Conservation (phyloP, 495 filamentous ascomycete genomes). For the Durotheca rogersii region DNA sequence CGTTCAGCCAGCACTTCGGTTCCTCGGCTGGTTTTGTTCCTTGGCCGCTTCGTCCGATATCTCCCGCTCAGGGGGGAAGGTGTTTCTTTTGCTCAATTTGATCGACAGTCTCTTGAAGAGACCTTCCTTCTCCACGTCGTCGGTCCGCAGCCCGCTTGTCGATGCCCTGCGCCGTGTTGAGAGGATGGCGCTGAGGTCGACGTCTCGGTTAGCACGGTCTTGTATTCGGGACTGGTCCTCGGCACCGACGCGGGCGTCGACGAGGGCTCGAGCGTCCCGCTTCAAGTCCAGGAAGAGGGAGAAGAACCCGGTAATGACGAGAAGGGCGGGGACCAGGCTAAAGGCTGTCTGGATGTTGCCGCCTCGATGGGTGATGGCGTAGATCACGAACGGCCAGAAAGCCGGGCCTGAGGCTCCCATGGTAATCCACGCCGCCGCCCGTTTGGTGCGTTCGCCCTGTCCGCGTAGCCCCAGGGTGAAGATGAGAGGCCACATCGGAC, state of each 20-base stretch:
- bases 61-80: constrained; percentile 14
- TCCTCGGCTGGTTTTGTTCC: constrained; percentile 23
- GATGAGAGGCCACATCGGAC: constrained; percentile 69
- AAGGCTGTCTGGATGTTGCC: constrained; percentile 39
- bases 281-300: constrained; percentile 43
- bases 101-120: constrained; percentile 28
- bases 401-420: constrained; percentile 65
- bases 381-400: constrained; percentile 65
- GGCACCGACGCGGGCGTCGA: constrained; percentile 37
- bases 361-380: constrained; percentile 37
- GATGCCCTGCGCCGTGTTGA: constrained; percentile 32
- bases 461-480: constrained; percentile 69
- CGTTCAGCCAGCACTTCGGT: constrained; percentile 18
- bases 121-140: constrained; percentile 23
- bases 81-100: constrained; percentile 22
- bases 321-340: constrained; percentile 38
- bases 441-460: constrained; percentile 68
- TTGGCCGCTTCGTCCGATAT: constrained; percentile 14
- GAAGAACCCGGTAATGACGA: constrained; percentile 37
- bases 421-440: constrained; percentile 65
- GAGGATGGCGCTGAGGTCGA: constrained; percentile 36
- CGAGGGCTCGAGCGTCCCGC: constrained; percentile 39
- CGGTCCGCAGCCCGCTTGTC: constrained; percentile 5
- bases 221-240: constrained; percentile 33
- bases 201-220: constrained; percentile 34